Evolutionary conservation across 495 filamentous ascomycete species (phyloP).

Genomic region (Xylaria cubensis): DNA sequence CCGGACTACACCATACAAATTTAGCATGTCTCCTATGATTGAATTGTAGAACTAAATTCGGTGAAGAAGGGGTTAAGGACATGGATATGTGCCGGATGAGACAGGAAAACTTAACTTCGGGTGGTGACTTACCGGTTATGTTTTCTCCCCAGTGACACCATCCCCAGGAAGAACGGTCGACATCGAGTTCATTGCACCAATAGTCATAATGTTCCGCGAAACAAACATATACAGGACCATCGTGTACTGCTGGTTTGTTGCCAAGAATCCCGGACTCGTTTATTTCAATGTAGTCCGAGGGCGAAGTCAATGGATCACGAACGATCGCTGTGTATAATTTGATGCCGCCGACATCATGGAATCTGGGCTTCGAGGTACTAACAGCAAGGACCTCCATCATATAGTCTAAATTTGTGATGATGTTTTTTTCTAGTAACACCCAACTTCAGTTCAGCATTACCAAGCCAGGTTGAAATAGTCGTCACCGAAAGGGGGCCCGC

Average conservation of each 20-base stretch:
- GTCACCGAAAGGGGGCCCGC: background rate
- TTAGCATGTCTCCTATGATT: background rate
- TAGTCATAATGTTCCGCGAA: constrained; percentile 26
- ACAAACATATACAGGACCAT: constrained; percentile 18
- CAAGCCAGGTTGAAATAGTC: background rate
- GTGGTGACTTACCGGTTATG: constrained; percentile 11
- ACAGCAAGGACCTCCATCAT: constrained; percentile 24
- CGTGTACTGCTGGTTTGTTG: constrained; percentile 22
- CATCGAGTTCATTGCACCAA: constrained; percentile 19
- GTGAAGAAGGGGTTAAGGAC: background rate
- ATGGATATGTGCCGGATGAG: background rate
- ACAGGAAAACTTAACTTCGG: background rate
- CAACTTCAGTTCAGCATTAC: background rate
- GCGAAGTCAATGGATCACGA: constrained; percentile 4
- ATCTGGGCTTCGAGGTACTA: constrained; percentile 9
- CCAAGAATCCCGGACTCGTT: constrained; percentile 3
- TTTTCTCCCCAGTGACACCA: constrained; percentile 27
- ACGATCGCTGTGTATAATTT: constrained; percentile 20
- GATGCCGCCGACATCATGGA: constrained; percentile 9
- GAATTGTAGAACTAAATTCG: background rate
- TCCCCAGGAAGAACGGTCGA: constrained; percentile 12
- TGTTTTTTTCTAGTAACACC: background rate
- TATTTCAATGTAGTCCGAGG: constrained; percentile 18
- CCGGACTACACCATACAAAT: constrained; percentile 3
- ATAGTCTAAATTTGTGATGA: no score